phyloP scores from a whole-genome alignment of 306 rosid species.

The Arachis hypogaea region DNA sequence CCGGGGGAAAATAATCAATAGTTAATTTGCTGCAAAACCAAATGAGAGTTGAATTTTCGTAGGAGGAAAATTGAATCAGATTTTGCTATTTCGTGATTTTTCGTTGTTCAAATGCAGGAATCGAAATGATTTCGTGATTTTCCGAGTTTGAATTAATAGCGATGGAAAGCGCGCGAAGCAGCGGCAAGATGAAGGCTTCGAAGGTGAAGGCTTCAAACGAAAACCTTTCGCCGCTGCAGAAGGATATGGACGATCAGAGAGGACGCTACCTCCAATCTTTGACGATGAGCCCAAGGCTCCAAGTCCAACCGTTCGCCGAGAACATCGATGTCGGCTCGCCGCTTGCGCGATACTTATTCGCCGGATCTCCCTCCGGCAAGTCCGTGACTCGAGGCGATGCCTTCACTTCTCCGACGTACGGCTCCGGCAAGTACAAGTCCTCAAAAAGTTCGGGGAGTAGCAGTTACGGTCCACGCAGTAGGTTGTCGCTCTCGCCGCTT shows the following conservation, averaged over 20 bases:
- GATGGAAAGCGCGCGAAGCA: slow-evolving; percentile 42
- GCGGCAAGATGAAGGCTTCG: slow-evolving; percentile 35
- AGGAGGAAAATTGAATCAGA: neutral
- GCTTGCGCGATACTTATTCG: slow-evolving; percentile 46
- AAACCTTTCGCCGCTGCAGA: slow-evolving; percentile 44
- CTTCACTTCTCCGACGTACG: slow-evolving; percentile 41
- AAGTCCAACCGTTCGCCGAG: slow-evolving; percentile 49
- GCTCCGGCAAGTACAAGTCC: slow-evolving; percentile 39
- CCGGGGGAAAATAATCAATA: neutral
- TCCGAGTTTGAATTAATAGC: slow-evolving; percentile 26
- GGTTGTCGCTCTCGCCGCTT: slow-evolving; percentile 53
- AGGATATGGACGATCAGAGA: slow-evolving; percentile 43
- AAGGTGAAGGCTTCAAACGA: slow-evolving; percentile 41
- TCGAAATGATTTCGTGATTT: slow-evolving; percentile 22
- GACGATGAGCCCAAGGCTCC: slow-evolving; percentile 47
- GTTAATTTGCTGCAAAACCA: neutral
- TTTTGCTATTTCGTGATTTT: neutral
- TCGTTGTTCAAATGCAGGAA: too few relatives aligned
- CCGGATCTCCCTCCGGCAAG: slow-evolving; percentile 52
- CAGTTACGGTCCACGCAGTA: slow-evolving; percentile 48
- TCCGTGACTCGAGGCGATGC: slow-evolving; percentile 34
- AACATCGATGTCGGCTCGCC: slow-evolving; percentile 55
- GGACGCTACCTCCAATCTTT: slow-evolving; percentile 42
- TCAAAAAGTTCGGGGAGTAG: slow-evolving; percentile 44
- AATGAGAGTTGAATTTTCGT: slow-evolving; percentile 16